These are phyloP conservation scores for Arthroderma sp. DNA, from an alignment of 2,329 filamentous ascomycete genomes.

Conservation along the genomic window DNA sequence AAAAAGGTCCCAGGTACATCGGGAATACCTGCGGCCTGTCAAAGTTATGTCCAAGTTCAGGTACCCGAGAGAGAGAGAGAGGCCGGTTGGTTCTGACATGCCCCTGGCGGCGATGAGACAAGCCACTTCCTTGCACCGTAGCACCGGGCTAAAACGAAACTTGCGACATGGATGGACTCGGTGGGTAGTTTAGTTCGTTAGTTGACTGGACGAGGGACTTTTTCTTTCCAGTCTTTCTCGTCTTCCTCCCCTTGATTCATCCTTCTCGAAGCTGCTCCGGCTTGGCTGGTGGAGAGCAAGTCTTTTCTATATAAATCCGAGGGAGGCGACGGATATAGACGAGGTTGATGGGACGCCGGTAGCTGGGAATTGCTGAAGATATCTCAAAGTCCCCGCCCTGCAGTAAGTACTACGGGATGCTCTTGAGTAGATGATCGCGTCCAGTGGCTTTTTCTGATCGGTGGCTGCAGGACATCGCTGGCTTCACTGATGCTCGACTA, in stretches of 20 bases:
- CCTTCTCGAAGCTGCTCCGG: too few species aligned
- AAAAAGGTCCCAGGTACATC: not conserved
- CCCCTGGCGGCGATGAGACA: not conserved
- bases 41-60: too few species aligned
- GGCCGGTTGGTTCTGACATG: slow-evolving; percentile 7
- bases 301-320: too few species aligned
- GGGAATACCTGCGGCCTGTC: too few species aligned
- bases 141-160: slow-evolving; percentile 11
- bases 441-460: not conserved
- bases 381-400: too few species aligned
- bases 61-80: not conserved
- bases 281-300: too few species aligned
- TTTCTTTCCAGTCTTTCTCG: too few species aligned
- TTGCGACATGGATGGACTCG: not conserved
- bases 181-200: not conserved
- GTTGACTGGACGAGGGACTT: too few species aligned
- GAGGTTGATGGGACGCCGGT: too few species aligned
- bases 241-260: too few species aligned
- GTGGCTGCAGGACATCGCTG: not conserved
- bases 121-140: slow-evolving; percentile 15
- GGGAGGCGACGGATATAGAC: too few species aligned
- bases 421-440: not conserved
- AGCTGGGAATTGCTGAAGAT: not conserved
- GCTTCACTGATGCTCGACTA: not conserved
- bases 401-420: too few species aligned